Percentiles rank a stretch among this genome's conserved stretches.
phyloP scores from a whole-genome alignment of 768 basidiomycete species.

The Lactarius vividus region DNA sequence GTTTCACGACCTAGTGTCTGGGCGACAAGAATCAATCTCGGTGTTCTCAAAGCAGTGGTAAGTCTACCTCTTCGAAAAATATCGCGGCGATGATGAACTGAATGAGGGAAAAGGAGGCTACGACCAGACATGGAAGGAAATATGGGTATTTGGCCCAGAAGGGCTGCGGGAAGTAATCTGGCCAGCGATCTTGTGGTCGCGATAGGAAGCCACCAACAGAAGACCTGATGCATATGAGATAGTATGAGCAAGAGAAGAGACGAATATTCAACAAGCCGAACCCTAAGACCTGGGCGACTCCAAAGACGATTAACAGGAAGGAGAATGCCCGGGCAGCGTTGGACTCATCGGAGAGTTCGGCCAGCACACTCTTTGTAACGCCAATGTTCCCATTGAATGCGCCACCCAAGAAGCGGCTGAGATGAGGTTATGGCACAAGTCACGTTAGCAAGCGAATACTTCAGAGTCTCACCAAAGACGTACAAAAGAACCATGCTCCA shows the following conservation, averaged over 20 bases:
- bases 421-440: no score
- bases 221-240: constrained; percentile 5
- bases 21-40: background rate
- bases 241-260: background rate
- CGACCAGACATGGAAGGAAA: constrained; percentile 28
- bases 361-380: constrained; percentile 70
- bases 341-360: constrained; percentile 58
- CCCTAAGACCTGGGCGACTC: background rate
- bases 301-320: constrained; percentile 33
- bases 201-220: constrained; percentile 27
- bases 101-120: background rate
- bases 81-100: background rate
- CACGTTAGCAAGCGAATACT: background rate
- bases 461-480: background rate
- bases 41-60: background rate
- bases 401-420: background rate
- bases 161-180: constrained; percentile 17
- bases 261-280: background rate
- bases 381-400: constrained; percentile 32
- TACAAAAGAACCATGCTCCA: constrained; percentile 31
- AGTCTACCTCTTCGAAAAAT: constrained; percentile 1
- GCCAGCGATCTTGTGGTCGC: constrained; percentile 29
- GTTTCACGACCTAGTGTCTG: background rate
- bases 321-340: constrained; percentile 47
- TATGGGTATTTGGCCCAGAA: constrained; percentile 31